Conservation (phyloP, 352 stramenopile species). For the Pythium rhizo-oryzae region DNA sequence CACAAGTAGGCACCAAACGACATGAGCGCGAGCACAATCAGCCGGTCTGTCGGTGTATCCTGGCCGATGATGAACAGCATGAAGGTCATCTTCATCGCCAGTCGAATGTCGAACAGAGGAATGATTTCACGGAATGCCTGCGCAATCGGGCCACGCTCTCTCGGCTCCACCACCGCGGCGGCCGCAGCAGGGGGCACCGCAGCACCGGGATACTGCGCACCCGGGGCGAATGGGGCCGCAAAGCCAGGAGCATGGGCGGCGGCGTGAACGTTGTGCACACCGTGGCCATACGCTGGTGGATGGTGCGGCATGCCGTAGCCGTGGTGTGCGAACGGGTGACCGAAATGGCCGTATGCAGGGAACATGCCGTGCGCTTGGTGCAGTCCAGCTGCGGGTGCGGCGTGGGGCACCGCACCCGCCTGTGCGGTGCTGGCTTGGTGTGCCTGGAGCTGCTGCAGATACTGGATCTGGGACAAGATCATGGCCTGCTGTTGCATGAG, state of each 20-base stretch:
- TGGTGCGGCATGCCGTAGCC: conserved; percentile 28
- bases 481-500: conserved; percentile 82
- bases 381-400: not conserved
- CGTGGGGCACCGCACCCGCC: not conserved
- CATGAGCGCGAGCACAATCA: conserved; percentile 74
- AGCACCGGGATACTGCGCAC: conserved; percentile 11
- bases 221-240: not conserved
- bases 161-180: conserved; percentile 7
- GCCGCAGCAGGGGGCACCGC: conserved; percentile 15
- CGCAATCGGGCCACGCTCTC: conserved; percentile 35
- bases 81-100: conserved; percentile 87
- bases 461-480: conserved; percentile 81
- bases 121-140: conserved; percentile 61
- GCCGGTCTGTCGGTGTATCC: conserved; percentile 73
- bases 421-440: conserved; percentile 36
- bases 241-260: conserved; percentile 3
- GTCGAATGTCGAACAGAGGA: conserved; percentile 67
- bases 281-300: conserved; percentile 19
- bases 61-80: conserved; percentile 91
- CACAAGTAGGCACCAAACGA: conserved; percentile 78
- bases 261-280: conserved; percentile 7
- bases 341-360: conserved; percentile 27
- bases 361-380: conserved; percentile 13
- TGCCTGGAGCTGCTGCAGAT: conserved; percentile 67
- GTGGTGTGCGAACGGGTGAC: conserved; percentile 29